phyloP scores from a whole-genome alignment of 1,284 basidiomycete genomes.

The Salmacisia buchloeana region DNA sequence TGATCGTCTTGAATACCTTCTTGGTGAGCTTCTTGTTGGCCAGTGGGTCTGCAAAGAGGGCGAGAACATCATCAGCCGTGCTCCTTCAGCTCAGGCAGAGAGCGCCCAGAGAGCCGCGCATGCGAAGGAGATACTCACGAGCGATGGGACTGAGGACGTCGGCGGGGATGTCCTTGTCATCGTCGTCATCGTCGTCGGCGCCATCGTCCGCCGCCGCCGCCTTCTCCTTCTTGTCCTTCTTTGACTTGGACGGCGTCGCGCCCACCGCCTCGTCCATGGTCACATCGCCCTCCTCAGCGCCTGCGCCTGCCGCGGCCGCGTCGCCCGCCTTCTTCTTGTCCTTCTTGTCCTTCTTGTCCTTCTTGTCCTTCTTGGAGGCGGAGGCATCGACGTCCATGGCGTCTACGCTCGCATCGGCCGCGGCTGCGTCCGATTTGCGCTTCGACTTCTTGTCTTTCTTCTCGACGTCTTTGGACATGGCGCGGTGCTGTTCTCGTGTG shows the following conservation, averaged over 20 bases:
- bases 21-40: constrained; percentile 42
- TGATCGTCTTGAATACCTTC: constrained; percentile 49
- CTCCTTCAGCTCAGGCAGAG: neutral
- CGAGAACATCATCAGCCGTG: neutral
- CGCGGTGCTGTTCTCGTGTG: neutral
- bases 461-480: constrained; percentile 5
- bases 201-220: neutral
- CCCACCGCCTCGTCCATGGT: neutral
- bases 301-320: neutral
- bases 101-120: neutral
- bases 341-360: constrained; percentile 12
- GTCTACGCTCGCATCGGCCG: neutral
- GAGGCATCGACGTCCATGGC: neutral
- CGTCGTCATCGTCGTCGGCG: neutral
- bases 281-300: neutral
- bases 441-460: constrained; percentile 10
- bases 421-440: constrained; percentile 1
- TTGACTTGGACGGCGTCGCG: neutral
- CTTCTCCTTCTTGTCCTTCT: constrained; percentile 6
- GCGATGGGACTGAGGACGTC: constrained; percentile 5
- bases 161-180: constrained; percentile 7
- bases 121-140: neutral
- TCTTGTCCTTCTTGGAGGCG: constrained; percentile 9
- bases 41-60: constrained; percentile 29
- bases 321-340: neutral